Evolutionary conservation across 2,329 filamentous ascomycete genomes (phyloP), one percentile per base, ranked within the genome.

Genomic region (Aspergillus arachidicola): DNA sequence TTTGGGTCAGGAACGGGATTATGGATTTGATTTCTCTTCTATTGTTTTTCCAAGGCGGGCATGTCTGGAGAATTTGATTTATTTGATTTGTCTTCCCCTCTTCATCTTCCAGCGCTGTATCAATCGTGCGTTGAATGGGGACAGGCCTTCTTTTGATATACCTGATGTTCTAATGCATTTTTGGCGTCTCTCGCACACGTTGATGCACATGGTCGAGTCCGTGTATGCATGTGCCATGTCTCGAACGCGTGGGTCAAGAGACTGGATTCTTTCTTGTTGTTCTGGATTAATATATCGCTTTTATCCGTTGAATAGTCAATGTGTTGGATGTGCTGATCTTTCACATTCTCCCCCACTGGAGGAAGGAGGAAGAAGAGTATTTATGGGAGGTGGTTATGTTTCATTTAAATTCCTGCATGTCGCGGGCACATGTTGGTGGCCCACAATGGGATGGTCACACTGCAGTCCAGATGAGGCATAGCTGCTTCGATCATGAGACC

Each of bases 11-110:
- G 63, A 58, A 60, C 57, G 58, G 64, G 65, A 55, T 60, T 63
- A 62, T 63, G 64, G 63, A 59, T 62, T 59, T 62, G 26, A 60
- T 57, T 66, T 58, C 53, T 61, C 56, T 63, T 56, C 46, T 63
- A 59, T 61, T 65, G 60, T 50, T 59, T 46, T 65, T 55, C 59
- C 62, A 58, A 53, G 58, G 64, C 64, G 62, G 60, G 61, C 57
- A 68, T 61, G 56, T 66, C 61, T 64, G 64, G 61, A 58, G 62
- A 64, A 59, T 62, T 64, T 56, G 58, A 61, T 66, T 63, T 45
- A 64, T 59, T 64, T 62, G 55, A 58, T 67, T 66, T 60, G 41
- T 65, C 62, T 45, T 57, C 60, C 48, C 26, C 21, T 61, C 58
- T 61, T 64, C 36, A 56, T 64, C 59, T 50, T 66, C 30, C 51